Percentiles rank a stretch among this genome's conserved stretches.
Conservation (phyloP, 495 filamentous ascomycete species). For the Aspergillus sparsus region DNA sequence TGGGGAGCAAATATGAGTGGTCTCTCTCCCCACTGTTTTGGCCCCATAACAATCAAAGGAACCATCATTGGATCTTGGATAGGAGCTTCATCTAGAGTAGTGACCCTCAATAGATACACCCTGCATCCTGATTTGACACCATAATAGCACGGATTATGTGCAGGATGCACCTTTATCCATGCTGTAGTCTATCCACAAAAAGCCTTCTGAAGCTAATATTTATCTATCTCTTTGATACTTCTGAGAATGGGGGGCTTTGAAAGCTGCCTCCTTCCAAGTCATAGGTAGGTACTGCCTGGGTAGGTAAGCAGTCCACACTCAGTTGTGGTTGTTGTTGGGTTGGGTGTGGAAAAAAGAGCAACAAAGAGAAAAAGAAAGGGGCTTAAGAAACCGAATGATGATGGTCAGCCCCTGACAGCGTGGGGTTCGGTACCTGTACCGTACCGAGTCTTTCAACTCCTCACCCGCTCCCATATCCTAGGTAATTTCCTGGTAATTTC, state of each 20-base stretch:
- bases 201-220: neutral
- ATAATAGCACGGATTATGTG: neutral
- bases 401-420: conserved; percentile 18
- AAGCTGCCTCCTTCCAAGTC: no score
- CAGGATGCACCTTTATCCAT: neutral
- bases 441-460: conserved; percentile 5
- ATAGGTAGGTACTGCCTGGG: no score
- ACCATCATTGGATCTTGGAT: conserved; percentile 9
- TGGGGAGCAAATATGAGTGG: conserved; percentile 3
- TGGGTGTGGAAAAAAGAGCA: neutral
- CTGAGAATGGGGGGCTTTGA: no score
- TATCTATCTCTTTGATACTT: neutral
- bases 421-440: conserved; percentile 19
- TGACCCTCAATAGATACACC: neutral
- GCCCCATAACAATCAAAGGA: conserved; percentile 13
- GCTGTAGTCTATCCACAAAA: neutral
- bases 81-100: neutral
- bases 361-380: conserved; percentile 15
- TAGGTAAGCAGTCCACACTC: no score
- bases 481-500: no score
- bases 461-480: neutral
- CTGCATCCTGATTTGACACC: neutral
- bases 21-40: conserved; percentile 13
- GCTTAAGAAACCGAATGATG: conserved; percentile 1
- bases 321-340: neutral